These are phyloP conservation scores for Kitagawia praeruptora DNA, from an alignment of 129 eudicot species.

Conservation along the genomic window DNA sequence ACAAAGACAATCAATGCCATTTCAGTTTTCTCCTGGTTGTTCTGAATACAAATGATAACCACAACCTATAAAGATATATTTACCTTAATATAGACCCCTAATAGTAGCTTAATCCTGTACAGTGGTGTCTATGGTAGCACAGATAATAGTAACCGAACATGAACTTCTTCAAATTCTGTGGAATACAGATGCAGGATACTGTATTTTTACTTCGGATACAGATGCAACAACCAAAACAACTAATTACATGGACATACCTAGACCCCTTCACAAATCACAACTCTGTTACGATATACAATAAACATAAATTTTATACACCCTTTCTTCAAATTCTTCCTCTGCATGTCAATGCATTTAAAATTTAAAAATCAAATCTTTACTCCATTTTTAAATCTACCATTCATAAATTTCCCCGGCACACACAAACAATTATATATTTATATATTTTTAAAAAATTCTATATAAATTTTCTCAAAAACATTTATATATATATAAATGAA, in stretches of 20 bases:
- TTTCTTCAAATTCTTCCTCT: not conserved
- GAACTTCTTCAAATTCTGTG: not conserved
- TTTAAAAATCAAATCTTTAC: not conserved
- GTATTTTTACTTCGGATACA: not conserved
- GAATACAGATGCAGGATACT: not conserved
- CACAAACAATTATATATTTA: not conserved
- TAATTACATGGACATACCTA: not conserved
- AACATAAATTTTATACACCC: not conserved
- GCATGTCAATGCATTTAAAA: not conserved
- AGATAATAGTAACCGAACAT: not conserved
- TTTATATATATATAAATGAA: not conserved
- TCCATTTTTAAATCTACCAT: not conserved
- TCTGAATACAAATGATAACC: not conserved
- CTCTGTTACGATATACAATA: not conserved
- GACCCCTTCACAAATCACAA: not conserved
- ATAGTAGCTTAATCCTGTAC: not conserved
- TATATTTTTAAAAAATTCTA: not conserved
- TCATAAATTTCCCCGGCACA: not conserved
- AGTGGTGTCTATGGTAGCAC: not conserved
- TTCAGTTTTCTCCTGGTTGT: not conserved
- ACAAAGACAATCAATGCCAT: not conserved
- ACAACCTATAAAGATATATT: not conserved
- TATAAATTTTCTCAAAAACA: not conserved
- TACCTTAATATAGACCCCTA: not conserved
- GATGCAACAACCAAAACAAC: not conserved